Percentiles rank a stretch among this genome's conserved stretches.
phyloP scores from a whole-genome alignment of 2,329 filamentous ascomycete genomes.

The Escovopsis sp. region DNA sequence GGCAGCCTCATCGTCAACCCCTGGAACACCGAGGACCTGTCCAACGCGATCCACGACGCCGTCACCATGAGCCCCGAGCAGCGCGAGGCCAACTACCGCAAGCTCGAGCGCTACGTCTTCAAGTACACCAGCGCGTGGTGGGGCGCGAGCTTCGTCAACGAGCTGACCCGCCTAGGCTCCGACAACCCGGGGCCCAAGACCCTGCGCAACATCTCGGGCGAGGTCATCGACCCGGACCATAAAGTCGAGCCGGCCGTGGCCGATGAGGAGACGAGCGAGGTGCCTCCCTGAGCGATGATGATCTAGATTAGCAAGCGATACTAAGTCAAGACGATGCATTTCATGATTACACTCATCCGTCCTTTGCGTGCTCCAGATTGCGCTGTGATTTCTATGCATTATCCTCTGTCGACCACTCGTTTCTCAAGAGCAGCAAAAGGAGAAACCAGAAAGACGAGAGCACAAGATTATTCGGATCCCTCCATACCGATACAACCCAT shows the following conservation, averaged over 20 bases:
- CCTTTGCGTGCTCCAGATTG: no score
- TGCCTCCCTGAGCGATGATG: neutral
- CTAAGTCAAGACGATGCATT: no score
- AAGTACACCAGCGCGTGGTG: slow-evolving; percentile 98
- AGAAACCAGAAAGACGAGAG: no score
- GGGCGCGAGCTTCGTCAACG: slow-evolving; percentile 83
- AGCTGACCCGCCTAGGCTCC: slow-evolving; percentile 46
- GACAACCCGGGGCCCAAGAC: slow-evolving; percentile 25
- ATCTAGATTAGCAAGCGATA: neutral
- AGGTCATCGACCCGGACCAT: slow-evolving; percentile 19
- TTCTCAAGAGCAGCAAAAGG: no score
- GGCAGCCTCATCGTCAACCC: slow-evolving; percentile 92
- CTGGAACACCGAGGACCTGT: slow-evolving; percentile 95
- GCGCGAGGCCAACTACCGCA: slow-evolving; percentile 73
- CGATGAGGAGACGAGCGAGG: slow-evolving; percentile 14
- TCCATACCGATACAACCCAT: no score
- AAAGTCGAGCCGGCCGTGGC: slow-evolving; percentile 12
- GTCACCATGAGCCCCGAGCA: slow-evolving; percentile 91
- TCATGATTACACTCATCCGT: no score
- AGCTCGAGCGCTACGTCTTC: slow-evolving; percentile 87
- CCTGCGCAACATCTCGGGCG: slow-evolving; percentile 25
- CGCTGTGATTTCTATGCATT: neutral
- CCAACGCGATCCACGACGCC: slow-evolving; percentile 86
- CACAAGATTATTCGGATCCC: no score
- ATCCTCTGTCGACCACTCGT: neutral